Evolutionary conservation across 2,329 filamentous ascomycete species (phyloP).

Genomic region (Fusarium compactum): DNA sequence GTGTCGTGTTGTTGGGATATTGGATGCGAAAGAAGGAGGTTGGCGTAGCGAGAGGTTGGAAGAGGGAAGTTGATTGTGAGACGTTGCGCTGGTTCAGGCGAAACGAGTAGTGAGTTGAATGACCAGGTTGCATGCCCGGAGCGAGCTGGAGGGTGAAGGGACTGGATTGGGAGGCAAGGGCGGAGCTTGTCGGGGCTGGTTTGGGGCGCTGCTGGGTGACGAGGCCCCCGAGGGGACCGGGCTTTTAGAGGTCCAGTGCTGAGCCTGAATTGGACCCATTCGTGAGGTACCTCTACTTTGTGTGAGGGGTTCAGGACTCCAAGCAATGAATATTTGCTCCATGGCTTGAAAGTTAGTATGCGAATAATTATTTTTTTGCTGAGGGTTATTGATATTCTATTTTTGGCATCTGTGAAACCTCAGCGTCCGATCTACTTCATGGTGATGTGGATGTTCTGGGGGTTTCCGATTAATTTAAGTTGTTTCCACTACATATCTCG

Average conservation of each 20-base stretch:
- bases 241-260: conserved; percentile 13
- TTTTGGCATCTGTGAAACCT: conserved; percentile 5
- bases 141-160: conserved; percentile 37
- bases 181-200: conserved; percentile 7
- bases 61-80: conserved; percentile 46
- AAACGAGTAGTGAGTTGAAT: conserved; percentile 45
- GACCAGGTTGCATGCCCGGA: conserved; percentile 39
- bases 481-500: conserved; percentile 6
- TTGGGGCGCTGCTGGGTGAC: conserved; percentile 43
- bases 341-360: not conserved
- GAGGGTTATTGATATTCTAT: not conserved
- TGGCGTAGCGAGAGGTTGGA: conserved; percentile 45
- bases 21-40: conserved; percentile 40
- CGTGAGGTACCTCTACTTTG: conserved; percentile 10
- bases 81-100: conserved; percentile 48
- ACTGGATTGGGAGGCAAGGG: conserved; percentile 20
- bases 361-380: not conserved
- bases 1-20: conserved; percentile 26
- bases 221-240: conserved; percentile 40
- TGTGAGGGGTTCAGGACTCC: not conserved
- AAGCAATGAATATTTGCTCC: not conserved
- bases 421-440: not conserved
- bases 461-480: conserved; percentile 7
- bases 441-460: not conserved
- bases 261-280: conserved; percentile 2